These are phyloP conservation scores for Colletotrichum sansevieriae DNA, from an alignment of 2,329 filamentous ascomycete genomes.

Conservation along the genomic window DNA sequence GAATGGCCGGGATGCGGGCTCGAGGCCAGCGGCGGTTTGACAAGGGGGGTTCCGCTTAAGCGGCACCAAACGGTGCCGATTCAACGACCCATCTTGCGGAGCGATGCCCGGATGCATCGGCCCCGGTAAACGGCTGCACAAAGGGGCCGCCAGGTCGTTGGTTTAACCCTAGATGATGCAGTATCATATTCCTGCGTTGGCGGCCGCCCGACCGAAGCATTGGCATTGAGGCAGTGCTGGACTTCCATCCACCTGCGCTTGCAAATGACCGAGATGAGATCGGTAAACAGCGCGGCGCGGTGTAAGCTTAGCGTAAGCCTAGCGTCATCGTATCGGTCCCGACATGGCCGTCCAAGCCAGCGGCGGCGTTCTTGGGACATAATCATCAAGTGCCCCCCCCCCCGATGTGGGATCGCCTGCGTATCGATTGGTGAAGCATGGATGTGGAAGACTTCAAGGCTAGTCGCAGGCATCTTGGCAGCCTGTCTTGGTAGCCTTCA, in stretches of 20 bases:
- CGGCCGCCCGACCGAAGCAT: slow-evolving; percentile 32
- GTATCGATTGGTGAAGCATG: background rate
- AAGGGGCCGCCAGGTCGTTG: slow-evolving; percentile 24
- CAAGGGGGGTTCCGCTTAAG: slow-evolving; percentile 27
- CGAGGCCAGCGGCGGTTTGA: slow-evolving; percentile 11
- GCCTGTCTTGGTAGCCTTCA: background rate
- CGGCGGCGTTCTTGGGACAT: slow-evolving; percentile 2
- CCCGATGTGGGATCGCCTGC: background rate
- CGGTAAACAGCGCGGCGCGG: background rate
- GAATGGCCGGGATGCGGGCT: slow-evolving; percentile 16
- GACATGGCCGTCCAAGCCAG: slow-evolving; percentile 21
- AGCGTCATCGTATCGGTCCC: slow-evolving; percentile 10
- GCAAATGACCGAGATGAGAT: slow-evolving; percentile 15
- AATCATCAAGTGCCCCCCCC: slow-evolving; percentile 16
- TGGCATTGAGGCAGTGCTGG: slow-evolving; percentile 39
- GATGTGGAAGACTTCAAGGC: background rate
- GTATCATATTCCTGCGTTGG: slow-evolving; percentile 14
- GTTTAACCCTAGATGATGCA: slow-evolving; percentile 13
- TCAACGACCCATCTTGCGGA: slow-evolving; percentile 15
- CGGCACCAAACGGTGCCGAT: slow-evolving; percentile 32
- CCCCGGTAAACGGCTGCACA: slow-evolving; percentile 4
- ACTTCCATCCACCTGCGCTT: slow-evolving; percentile 2
- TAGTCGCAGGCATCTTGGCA: slow-evolving; percentile 12
- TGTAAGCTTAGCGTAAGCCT: background rate
- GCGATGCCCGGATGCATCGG: slow-evolving; percentile 34